Evolutionary conservation across 257 asterid genomes (phyloP), one percentile per base, ranked within the genome.

Genomic region (Nicotiana noctiflora): DNA sequence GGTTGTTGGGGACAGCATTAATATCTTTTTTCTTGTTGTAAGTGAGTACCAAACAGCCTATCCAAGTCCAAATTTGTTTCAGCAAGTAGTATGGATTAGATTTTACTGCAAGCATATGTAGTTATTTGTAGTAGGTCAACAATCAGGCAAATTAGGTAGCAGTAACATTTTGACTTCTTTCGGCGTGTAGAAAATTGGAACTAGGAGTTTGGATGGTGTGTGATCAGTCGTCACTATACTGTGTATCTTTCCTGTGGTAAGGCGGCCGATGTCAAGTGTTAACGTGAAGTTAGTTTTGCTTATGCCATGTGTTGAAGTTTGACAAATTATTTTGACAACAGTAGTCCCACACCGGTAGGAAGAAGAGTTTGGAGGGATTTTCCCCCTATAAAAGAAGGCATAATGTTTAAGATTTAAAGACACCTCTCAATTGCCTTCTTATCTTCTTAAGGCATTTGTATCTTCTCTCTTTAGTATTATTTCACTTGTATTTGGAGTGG

Each of bases 1-100:
- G 90, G 92, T 75, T 85, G 80, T 25, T 87, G 79, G 82, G 82
- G 62, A 17, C 84, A 57, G 65, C 86, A 72, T 81, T 86, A 15
- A 34, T 75, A 21, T 84, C 86, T 29, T 63, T 88, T 67, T 66
- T 81, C 44, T 56, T 87, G 44, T 83, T 90, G 52, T 66, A 27
- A 72, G 49, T 7, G 77, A 72, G 21, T 12, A 21, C 60, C 75
- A 46, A 40, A 46, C 77, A 21, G 14, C 59, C 14, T 72, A 72
- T n/a, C 11, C 77, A 72, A 74, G 44, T 49, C 49, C 31, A 15
- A 46, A 14, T 23, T 51, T 74, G 40, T 25, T 49, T 74, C 46
- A 23, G 25, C 11, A 49, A 74, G 79, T 21, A 74, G 27, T 49
- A 14, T 23, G 9, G 17, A 49, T 49, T 49, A 74, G 44, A 74